Base-by-base conservation (phyloP, 73 alveolate genomes). In the Breviolum minutum region DNA sequence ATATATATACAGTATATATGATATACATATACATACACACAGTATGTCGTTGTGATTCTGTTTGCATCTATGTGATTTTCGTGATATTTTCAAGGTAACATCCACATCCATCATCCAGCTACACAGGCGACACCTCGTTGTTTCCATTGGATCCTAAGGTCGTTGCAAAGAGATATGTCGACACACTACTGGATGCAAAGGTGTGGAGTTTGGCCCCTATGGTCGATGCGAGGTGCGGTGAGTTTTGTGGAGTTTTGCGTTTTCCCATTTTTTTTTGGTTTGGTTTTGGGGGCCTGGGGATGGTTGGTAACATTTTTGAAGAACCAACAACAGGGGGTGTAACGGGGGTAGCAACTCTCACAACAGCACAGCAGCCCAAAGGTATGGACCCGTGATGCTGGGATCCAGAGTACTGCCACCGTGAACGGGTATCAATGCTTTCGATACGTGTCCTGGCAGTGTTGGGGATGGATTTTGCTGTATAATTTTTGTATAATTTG, bases 361-460 rank as follows among this genome's bases (percentile, higher is more conserved):
- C 2, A n/a, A 63, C 27, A 27, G 69, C 22, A 20, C 60, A 2
- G 91, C 19, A 40, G 91, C 91, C 74, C 17, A 13, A 17, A 82
- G 91, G 96, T 89, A 12, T 89, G 96, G 96, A 89, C 96, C 1
- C 96, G 96, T 22, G 66, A 63, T 27, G 96, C 96, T 32, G 96
- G 96, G n/a, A 89, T 89, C 62, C 96, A 89, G 60, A 32, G 87
- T 29, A 89, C 96, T 26, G 81, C 86, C 1, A 66, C 87, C 8
- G 86, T 89, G 96, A 60, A 77, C 20, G 96, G 96, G n/a, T 89
- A 69, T 29, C 63, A 26, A 60, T 89, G 96, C 96, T 62, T 89
- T 63, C 85, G 96, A 12, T 89, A 69, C 20, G 96, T 22, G 87
- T 27, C 96, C 26, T 30, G 96, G 19, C 95, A 6, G 9, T 30